A percentile compares a stretch with the other conserved stretches of the same genome.
Evolutionary conservation across 1,284 basidiomycete species (phyloP).

Genomic region (Boletellus deceptivus): DNA sequence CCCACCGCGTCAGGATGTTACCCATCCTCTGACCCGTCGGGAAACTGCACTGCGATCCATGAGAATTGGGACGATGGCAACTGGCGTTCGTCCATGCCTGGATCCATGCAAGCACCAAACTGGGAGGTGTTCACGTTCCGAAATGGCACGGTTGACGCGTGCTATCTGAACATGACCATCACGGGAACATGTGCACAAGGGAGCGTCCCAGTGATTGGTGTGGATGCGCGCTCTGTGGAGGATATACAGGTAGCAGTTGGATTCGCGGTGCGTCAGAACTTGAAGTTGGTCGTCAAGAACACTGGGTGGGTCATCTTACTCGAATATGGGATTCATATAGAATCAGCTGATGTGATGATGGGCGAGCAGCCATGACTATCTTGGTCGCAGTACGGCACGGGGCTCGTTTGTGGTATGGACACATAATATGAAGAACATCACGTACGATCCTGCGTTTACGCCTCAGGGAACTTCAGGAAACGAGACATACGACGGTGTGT

Average conservation of each 20-base stretch:
- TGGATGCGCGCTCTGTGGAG: slow-evolving; percentile 30
- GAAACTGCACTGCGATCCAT: slow-evolving; percentile 29
- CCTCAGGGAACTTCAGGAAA: slow-evolving; percentile 26
- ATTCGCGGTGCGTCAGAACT: slow-evolving; percentile 36
- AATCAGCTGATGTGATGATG: not conserved
- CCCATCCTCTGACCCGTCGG: slow-evolving; percentile 14
- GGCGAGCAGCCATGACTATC: slow-evolving; percentile 8
- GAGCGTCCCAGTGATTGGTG: slow-evolving; percentile 16
- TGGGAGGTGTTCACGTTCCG: slow-evolving; percentile 40
- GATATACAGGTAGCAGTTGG: slow-evolving; percentile 39
- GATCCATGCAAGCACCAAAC: slow-evolving; percentile 40
- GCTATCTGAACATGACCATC: slow-evolving; percentile 15
- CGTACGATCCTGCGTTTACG: slow-evolving; percentile 31
- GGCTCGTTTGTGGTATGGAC: slow-evolving; percentile 42
- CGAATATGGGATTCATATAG: not conserved
- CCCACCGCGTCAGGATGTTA: slow-evolving; percentile 30
- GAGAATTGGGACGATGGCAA: slow-evolving; percentile 31
- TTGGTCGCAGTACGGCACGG: slow-evolving; percentile 39
- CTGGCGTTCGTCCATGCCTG: slow-evolving; percentile 42
- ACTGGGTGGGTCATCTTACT: slow-evolving; percentile 37
- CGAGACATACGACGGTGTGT: slow-evolving; percentile 7
- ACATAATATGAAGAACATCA: slow-evolving; percentile 27
- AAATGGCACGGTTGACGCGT: slow-evolving; percentile 41
- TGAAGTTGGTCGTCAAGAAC: slow-evolving; percentile 48
- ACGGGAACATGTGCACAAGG: slow-evolving; percentile 13